Conservation (phyloP, 306 rosid species). For the Prinsepia uniflora region DNA sequence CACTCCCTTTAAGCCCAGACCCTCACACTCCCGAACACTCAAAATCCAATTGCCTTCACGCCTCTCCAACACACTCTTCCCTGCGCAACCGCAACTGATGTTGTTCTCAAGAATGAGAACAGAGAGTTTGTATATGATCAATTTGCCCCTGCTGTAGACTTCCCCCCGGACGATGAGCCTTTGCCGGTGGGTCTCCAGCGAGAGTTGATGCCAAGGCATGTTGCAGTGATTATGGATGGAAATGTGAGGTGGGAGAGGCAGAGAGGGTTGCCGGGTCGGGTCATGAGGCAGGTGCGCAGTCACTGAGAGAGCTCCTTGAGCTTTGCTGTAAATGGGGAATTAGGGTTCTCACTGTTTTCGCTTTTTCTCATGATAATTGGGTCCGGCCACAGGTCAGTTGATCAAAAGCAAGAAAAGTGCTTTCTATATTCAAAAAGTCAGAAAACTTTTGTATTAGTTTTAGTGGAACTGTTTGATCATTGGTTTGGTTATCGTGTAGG, state of each 20-base stretch:
- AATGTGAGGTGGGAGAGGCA: slow-evolving; percentile 71
- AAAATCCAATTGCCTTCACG: neutral
- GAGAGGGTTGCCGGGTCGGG: slow-evolving; percentile 44
- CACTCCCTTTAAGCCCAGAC: slow-evolving; percentile 1
- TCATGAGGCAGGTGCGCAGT: slow-evolving; percentile 49
- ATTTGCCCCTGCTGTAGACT: neutral
- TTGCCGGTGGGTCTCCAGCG: slow-evolving; percentile 39
- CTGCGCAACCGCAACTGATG: slow-evolving; percentile 10
- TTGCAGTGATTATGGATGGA: slow-evolving; percentile 84
- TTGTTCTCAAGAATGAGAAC: slow-evolving; percentile 12
- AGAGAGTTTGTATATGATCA: neutral
- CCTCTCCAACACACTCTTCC: slow-evolving; percentile 16
- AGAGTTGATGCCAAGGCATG: slow-evolving; percentile 78
- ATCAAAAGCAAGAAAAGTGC: neutral
- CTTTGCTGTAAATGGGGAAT: slow-evolving; percentile 57
- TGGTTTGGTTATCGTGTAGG: slow-evolving; percentile 39
- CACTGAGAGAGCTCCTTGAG: slow-evolving; percentile 40
- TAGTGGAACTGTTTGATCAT: neutral
- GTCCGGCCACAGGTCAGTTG: slow-evolving; percentile 51
- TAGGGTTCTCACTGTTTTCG: slow-evolving; percentile 60
- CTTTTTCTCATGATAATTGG: slow-evolving; percentile 70
- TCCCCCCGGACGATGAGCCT: slow-evolving; percentile 23
- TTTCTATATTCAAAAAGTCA: neutral
- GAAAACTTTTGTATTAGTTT: neutral
- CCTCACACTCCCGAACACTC: neutral